These are phyloP conservation scores for Oxyria digyna DNA, from an alignment of 148 eudicot species.

Conservation along the genomic window DNA sequence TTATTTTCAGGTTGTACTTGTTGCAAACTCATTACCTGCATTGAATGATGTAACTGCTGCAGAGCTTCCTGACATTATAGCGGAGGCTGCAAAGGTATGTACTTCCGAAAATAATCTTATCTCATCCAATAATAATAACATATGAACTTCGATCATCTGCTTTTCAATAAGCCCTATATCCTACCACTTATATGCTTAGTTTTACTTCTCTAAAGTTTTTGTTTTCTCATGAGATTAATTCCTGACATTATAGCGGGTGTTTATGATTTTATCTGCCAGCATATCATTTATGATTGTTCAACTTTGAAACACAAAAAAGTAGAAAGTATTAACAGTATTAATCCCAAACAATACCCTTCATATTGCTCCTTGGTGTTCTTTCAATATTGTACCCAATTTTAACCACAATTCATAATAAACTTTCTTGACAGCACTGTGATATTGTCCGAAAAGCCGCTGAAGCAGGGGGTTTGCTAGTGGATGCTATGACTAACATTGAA, in stretches of 20 bases:
- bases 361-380: background rate
- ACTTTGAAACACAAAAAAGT: too few relatives aligned
- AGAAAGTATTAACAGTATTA: too few relatives aligned
- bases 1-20: slow-evolving; percentile 79
- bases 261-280: too few relatives aligned
- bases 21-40: slow-evolving; percentile 94
- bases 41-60: slow-evolving; percentile 88
- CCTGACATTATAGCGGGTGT: too few relatives aligned
- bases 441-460: slow-evolving; percentile 93
- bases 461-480: slow-evolving; percentile 93
- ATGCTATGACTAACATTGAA: slow-evolving; percentile 70
- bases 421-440: slow-evolving; percentile 66
- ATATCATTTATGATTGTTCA: background rate
- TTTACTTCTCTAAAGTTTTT: background rate
- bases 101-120: background rate
- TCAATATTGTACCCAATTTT: background rate
- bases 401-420: background rate
- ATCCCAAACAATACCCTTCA: background rate
- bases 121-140: background rate
- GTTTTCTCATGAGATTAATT: background rate
- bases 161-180: background rate
- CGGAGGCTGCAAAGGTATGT: slow-evolving; percentile 90
- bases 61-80: slow-evolving; percentile 96
- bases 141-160: background rate
- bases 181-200: background rate